phyloP scores from a whole-genome alignment of 2,329 filamentous ascomycete genomes.

The Myriosclerotinia scirpicola region DNA sequence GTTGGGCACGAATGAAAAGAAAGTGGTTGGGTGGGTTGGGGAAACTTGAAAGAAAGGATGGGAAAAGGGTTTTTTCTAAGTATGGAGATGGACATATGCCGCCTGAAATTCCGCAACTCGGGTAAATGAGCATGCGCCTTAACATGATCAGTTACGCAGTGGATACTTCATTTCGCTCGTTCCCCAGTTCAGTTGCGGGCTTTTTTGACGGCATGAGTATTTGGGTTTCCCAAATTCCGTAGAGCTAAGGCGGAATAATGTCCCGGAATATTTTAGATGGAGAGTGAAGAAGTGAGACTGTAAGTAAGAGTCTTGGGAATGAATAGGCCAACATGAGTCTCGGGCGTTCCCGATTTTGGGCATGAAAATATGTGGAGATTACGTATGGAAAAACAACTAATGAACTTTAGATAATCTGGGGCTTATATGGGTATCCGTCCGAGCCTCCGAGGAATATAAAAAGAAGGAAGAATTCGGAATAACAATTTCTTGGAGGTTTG shows the following conservation, averaged over 20 bases:
- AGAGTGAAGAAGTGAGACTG: neutral
- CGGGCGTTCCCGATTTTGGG: constrained; percentile 16
- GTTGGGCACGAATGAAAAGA: constrained; percentile 2
- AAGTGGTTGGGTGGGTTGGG: neutral
- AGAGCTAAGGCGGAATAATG: neutral
- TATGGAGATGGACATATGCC: neutral
- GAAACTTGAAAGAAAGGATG: neutral
- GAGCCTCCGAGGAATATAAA: neutral
- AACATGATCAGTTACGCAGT: neutral
- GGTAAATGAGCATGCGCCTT: no score
- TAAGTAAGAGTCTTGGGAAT: neutral
- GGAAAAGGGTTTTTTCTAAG: neutral
- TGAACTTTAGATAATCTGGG: neutral
- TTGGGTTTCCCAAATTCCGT: no score
- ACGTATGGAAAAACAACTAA: neutral
- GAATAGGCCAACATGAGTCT: neutral
- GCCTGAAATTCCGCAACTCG: no score
- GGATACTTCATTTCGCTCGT: no score
- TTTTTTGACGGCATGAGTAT: no score
- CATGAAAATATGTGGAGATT: constrained; percentile 10
- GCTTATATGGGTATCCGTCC: neutral
- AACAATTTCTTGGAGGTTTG: neutral
- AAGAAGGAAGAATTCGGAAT: constrained; percentile 6
- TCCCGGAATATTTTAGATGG: neutral
- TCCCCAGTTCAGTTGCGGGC: no score